These are phyloP conservation scores for Pseudocercospora crystallina DNA, from an alignment of 2,329 filamentous ascomycete genomes.

Conservation along the genomic window DNA sequence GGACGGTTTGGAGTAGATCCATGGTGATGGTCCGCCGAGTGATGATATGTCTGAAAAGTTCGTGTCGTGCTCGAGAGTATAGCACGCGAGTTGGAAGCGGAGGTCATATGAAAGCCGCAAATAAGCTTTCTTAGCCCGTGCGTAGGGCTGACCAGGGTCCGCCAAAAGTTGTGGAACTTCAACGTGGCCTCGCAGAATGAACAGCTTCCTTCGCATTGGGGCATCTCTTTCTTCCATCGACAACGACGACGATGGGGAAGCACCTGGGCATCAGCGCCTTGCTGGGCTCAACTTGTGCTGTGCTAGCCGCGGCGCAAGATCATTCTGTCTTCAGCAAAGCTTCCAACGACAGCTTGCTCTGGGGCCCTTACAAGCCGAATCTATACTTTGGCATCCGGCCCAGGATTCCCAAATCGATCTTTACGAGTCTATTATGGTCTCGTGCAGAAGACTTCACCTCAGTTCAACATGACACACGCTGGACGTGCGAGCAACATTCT, in stretches of 20 bases:
- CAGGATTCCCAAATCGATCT: constrained; percentile 75
- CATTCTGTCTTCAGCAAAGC: constrained; percentile 41
- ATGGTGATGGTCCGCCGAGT: constrained; percentile 49
- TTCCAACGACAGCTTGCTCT: constrained; percentile 82
- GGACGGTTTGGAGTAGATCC: constrained; percentile 90
- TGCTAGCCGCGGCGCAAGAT: constrained; percentile 21
- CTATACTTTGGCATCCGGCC: constrained; percentile 90
- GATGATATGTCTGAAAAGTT: background rate
- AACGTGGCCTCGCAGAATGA: background rate
- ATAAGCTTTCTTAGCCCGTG: constrained; percentile 6
- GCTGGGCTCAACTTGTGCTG: constrained; percentile 25
- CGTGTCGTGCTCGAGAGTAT: background rate
- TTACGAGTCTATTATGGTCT: constrained; percentile 84
- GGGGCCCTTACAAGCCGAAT: constrained; percentile 93
- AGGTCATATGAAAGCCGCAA: background rate
- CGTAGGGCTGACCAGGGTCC: background rate
- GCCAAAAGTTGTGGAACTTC: no score
- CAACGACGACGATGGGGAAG: constrained; percentile 23
- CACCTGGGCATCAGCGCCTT: constrained; percentile 24
- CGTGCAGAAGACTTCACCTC: constrained; percentile 75
- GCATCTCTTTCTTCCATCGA: background rate
- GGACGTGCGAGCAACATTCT: constrained; percentile 94
- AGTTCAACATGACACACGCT: constrained; percentile 77
- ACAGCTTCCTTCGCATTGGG: no score
- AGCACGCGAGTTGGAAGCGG: background rate